Evolutionary conservation across 2,329 filamentous ascomycete genomes (phyloP), one percentile per base, ranked within the genome.

Genomic region (Penicillium sp.): DNA sequence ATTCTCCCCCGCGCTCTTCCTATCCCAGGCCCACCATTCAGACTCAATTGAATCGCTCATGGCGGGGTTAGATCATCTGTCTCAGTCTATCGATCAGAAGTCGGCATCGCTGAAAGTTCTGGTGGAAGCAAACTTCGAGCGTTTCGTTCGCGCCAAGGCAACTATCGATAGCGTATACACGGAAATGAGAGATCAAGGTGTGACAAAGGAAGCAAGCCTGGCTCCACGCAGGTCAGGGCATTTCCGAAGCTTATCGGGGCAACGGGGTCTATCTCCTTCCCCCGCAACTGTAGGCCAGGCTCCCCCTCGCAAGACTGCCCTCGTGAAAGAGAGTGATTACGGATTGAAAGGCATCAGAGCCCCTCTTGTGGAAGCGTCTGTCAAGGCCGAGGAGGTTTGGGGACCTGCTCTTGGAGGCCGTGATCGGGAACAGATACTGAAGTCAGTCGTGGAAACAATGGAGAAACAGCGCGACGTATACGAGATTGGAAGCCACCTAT

Each of bases 141-240:
- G 93, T 64, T 99, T 99, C 78, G 95, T 99, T 55, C 89, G 92
- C 62, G 95, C 95, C 44, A 99, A 99, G 75, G 91, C 93, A 19
- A 98, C 93, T 8, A 98, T 99, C 69, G 95, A 99, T 78, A 96
- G 96, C 77, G 95, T 99, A 52, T 99, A 99, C 77, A 96, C 88
- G 61, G 95, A 99, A 75, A 99, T 99, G 95, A 81, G 84, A 27
- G 83, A 83, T 33, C 83, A 96, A 85, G 82, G 93, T 80, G 75
- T 77, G 43, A 76, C 83, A 55, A 69, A 76, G 47, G 69, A 75
- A 50, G 59, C 72, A 39, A 72, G 76, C 19, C 72, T 77, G n/a
- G 72, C 77, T 21, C 88, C 91, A 69, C 88, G 90, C 73, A 85
- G 87, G 66, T 84, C 81, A 59, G 79, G 78, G 61, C 74, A 80